Percentiles rank a stretch among this genome's conserved stretches.
These are phyloP conservation scores for Linnemannia elongata DNA, from an alignment of 192 early-diverging fungal species.

Conservation along the genomic window DNA sequence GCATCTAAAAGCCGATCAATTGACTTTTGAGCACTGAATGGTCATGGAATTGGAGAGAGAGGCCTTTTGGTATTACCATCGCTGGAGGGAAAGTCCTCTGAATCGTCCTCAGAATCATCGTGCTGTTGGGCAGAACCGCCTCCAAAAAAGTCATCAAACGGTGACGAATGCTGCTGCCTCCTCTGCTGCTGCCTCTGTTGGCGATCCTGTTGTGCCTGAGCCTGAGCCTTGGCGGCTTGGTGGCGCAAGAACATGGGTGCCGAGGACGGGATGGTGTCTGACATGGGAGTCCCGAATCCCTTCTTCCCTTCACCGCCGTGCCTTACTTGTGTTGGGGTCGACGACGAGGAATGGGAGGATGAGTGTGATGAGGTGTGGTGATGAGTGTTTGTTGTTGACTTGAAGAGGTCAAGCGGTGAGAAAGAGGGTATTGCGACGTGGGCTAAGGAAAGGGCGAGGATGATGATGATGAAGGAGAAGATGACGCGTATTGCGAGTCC, in stretches of 20 bases:
- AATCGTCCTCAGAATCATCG: neutral
- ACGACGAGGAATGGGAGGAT: neutral
- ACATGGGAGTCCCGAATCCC: neutral
- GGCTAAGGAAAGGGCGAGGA: neutral
- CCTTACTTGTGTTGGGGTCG: neutral
- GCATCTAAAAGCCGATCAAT: no score
- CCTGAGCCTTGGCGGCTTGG: neutral
- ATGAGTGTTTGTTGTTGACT: neutral
- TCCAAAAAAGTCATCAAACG: constrained; percentile 42
- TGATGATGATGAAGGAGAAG: neutral
- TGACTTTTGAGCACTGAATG: no score
- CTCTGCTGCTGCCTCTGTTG: constrained; percentile 1
- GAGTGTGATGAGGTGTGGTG: neutral
- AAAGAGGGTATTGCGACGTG: constrained; percentile 5
- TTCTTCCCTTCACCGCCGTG: neutral
- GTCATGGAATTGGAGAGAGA: no score
- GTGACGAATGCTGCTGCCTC: constrained; percentile 1
- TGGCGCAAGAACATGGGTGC: constrained; percentile 18
- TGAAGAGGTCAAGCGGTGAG: neutral
- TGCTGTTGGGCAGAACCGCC: neutral
- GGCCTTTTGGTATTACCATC: neutral
- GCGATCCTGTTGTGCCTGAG: neutral
- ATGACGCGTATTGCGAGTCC: constrained; percentile 6
- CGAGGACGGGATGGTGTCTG: constrained; percentile 2
- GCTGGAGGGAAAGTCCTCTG: neutral